Conservation (phyloP, 352 stramenopile species). For the Globisporangium takayamanum region DNA sequence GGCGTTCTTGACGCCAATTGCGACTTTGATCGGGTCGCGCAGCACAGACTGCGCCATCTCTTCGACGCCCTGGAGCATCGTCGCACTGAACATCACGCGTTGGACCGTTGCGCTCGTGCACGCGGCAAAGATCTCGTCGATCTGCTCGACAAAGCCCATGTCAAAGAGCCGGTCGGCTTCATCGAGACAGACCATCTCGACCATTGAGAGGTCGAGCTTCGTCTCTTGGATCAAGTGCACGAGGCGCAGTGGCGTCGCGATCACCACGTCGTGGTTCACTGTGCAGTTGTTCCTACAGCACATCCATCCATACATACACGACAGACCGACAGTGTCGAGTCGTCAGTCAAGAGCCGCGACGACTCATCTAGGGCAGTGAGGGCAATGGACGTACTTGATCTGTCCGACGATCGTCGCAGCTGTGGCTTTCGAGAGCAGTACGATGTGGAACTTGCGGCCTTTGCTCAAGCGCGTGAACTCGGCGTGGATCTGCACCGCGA, state of each 20-base stretch:
- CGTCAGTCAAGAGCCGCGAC: neutral
- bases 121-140: slow-evolving; percentile 95
- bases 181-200: slow-evolving; percentile 96
- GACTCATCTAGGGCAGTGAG: neutral
- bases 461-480: slow-evolving; percentile 91
- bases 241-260: slow-evolving; percentile 95
- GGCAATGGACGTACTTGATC: slow-evolving; percentile 37
- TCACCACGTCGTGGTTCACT: slow-evolving; percentile 91
- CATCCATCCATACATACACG: neutral
- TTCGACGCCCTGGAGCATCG: slow-evolving; percentile 92
- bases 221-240: slow-evolving; percentile 87
- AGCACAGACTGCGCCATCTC: slow-evolving; percentile 95
- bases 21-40: slow-evolving; percentile 93
- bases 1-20: slow-evolving; percentile 90
- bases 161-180: slow-evolving; percentile 99
- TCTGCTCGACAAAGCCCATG: slow-evolving; percentile 93
- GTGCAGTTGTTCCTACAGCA: slow-evolving; percentile 57
- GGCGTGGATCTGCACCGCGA: slow-evolving; percentile 95
- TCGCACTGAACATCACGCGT: slow-evolving; percentile 97
- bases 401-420: slow-evolving; percentile 64
- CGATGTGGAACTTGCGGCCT: slow-evolving; percentile 85
- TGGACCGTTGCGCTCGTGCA: slow-evolving; percentile 86
- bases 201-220: slow-evolving; percentile 75
- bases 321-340: neutral
- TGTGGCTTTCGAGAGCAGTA: slow-evolving; percentile 92